Base-by-base conservation (phyloP, 2,329 filamentous ascomycete genomes). In the Fonsecaea multimorphosa region DNA sequence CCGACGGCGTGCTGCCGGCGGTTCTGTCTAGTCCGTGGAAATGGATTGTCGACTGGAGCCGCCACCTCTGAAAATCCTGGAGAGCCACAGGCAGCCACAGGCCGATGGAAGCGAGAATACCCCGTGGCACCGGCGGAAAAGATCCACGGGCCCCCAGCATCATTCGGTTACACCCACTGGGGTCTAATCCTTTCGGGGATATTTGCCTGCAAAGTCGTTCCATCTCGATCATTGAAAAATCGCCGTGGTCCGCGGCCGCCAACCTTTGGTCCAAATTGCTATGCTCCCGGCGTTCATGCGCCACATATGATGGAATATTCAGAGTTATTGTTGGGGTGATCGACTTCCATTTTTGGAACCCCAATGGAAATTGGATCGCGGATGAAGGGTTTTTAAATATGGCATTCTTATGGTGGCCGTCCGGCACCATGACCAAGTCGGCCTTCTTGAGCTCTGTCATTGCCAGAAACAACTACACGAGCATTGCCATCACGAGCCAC, bases 301-400 rank as follows among this genome's bases (percentile, higher is more conserved):
- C 34, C 34, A 40, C 54, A 34, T 36, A 61, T 46, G 34, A 46
- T 46, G 27, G 32, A 8, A 24, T 12, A 29, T 36, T 51, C 34
- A 32, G 34, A 16, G 12, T 51, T 40, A 54, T 54, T 53, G 55
- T 64, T 59, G 62, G 55, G 61, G 51, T 56, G 53, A 16, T 36
- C 19, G 46, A 22, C 36, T 32, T 64, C 62, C 62, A 63, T 63
- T 63, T 63, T 63, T 53, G 61, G 61, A 19, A 22, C 34, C 58
- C 49, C 58, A 54, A 54, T 55, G 49, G n/a, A 55, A 54, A 55
- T 55, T 61, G 34, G 58, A 61, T 61, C n/a, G 54, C 31, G 49
- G 61, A 49, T 53, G 46, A 54, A 59, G 34, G 29, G 38, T 6
- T 64, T 53, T 53, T 59, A 29, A 24, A 60, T 54, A 59, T 59